Conservation (phyloP, 1,139 yeast species). For the Yamadazyma mexicana region DNA sequence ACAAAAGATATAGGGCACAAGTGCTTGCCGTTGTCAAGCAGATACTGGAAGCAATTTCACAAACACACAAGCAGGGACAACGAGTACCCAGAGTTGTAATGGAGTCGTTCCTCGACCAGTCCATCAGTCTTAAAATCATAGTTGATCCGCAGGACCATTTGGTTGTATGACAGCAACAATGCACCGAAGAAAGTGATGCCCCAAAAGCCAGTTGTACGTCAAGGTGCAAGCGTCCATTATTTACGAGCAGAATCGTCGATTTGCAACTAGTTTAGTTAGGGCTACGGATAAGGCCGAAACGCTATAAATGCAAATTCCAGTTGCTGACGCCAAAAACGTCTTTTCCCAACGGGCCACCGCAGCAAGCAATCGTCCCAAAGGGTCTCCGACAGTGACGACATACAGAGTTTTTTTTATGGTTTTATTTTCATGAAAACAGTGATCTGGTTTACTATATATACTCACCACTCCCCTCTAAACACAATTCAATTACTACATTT, state of each 20-base stretch:
- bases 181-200: too few species aligned
- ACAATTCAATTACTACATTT: too few species aligned
- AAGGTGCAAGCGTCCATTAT: too few species aligned
- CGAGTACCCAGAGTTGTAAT: conserved; percentile 51
- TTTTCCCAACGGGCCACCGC: neutral
- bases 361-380: neutral
- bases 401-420: too few species aligned
- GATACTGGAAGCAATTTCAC: conserved; percentile 8
- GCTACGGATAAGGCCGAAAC: neutral
- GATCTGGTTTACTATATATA: too few species aligned
- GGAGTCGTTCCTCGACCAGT: conserved; percentile 40
- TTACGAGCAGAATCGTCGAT: neutral
- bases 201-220: too few species aligned
- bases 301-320: neutral
- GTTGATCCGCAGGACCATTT: conserved; percentile 47
- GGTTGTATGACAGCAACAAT: conserved; percentile 3
- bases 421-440: too few species aligned
- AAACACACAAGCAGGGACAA: conserved; percentile 13
- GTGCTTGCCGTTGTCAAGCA: conserved; percentile 5
- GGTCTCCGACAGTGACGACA: too few species aligned
- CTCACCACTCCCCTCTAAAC: too few species aligned
- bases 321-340: neutral
- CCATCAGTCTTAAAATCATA: conserved; percentile 37
- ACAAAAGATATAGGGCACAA: conserved; percentile 4
- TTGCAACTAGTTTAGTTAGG: neutral